Evolutionary conservation across 768 basidiomycete genomes (phyloP).

Genomic region (Amanita rubescens): DNA sequence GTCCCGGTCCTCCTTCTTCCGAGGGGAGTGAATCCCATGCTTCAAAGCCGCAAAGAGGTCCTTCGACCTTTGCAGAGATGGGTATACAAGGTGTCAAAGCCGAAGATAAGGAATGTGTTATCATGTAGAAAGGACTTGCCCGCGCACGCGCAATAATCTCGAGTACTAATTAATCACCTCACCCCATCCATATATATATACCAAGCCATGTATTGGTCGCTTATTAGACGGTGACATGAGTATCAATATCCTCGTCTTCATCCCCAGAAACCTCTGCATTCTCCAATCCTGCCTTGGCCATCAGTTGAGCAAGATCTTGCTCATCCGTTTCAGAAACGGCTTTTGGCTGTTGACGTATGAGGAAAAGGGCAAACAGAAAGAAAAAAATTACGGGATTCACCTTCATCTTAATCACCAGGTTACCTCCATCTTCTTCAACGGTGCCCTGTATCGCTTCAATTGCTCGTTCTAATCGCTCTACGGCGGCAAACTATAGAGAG

Average conservation of each 20-base stretch:
- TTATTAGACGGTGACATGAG: no score
- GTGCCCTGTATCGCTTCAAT: conserved; percentile 84
- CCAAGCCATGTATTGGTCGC: no score
- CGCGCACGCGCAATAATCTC: neutral
- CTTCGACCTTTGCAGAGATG: conserved; percentile 91
- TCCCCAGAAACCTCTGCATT: conserved; percentile 97
- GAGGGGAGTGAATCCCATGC: neutral
- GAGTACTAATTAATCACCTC: neutral
- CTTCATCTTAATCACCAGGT: conserved; percentile 94
- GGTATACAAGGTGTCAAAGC: conserved; percentile 74
- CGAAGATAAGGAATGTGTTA: conserved; percentile 76
- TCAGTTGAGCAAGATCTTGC: conserved; percentile 92
- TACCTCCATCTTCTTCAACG: conserved; percentile 82
- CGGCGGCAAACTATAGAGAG: conserved; percentile 74
- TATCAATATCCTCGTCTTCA: conserved; percentile 65
- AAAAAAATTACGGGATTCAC: conserved; percentile 29
- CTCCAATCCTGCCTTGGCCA: conserved; percentile 90
- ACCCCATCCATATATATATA: no score
- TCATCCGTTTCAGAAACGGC: conserved; percentile 97
- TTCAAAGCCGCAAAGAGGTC: conserved; percentile 25
- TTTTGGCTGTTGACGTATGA: conserved; percentile 62
- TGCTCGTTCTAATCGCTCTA: conserved; percentile 89
- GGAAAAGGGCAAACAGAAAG: neutral
- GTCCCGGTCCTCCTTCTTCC: conserved; percentile 1
- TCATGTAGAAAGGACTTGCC: conserved; percentile 59